A percentile compares a stretch with the other conserved stretches of the same genome.
Conservation (phyloP, 169 alveolate species). For the Theileria sp. region DNA sequence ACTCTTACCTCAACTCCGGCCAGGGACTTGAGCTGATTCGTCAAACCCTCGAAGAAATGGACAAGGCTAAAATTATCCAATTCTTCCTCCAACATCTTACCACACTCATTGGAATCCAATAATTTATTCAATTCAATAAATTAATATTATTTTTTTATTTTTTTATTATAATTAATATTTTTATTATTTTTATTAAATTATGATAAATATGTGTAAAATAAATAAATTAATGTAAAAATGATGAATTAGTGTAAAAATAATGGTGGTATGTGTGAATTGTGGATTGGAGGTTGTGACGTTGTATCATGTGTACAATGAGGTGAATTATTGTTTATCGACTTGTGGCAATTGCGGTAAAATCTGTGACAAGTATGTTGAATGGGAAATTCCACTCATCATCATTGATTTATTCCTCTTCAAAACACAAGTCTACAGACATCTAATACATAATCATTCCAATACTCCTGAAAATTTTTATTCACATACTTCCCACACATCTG, state of each 20-base stretch:
- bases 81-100: conserved; percentile 14
- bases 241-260: not conserved
- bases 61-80: conserved; percentile 11
- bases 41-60: conserved; percentile 3
- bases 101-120: not conserved
- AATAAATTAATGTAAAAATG: not conserved
- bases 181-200: not conserved
- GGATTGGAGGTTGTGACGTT: conserved; percentile 44
- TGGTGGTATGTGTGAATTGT: conserved; percentile 68
- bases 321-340: conserved; percentile 34
- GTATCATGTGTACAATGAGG: conserved; percentile 38
- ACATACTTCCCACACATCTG: too few relatives aligned
- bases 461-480: too few relatives aligned
- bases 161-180: too few relatives aligned
- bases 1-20: conserved; percentile 16
- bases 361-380: conserved; percentile 59
- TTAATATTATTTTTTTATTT: too few relatives aligned
- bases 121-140: too few relatives aligned
- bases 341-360: conserved; percentile 56
- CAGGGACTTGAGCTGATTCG: conserved; percentile 23
- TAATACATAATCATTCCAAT: conserved; percentile 38
- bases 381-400: conserved; percentile 51
- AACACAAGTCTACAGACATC: conserved; percentile 44
- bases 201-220: not conserved
- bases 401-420: conserved; percentile 51